These are phyloP conservation scores for Nitzschia palea DNA, from an alignment of 108 stramenopile species.

Conservation along the genomic window DNA sequence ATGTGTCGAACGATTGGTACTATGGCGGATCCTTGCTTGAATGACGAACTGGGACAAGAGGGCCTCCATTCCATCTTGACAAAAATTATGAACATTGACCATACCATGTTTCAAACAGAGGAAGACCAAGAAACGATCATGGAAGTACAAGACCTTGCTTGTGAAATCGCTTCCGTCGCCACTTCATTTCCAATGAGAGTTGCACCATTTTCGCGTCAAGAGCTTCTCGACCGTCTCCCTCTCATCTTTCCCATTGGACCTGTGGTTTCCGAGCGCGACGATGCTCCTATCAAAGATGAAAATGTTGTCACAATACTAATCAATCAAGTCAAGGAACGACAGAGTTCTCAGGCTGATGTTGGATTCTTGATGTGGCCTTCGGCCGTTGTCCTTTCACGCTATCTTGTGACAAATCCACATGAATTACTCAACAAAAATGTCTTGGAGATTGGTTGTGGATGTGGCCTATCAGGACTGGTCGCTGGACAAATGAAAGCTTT, in stretches of 20 bases:
- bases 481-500: constrained; percentile 49
- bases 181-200: constrained; percentile 38
- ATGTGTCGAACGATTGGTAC: not conserved
- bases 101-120: constrained; percentile 31
- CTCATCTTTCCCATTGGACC: constrained; percentile 46
- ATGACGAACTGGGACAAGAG: constrained; percentile 61
- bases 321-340: constrained; percentile 68
- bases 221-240: constrained; percentile 59
- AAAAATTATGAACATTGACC: constrained; percentile 36
- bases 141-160: constrained; percentile 74
- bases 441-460: constrained; percentile 76
- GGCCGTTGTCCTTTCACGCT: constrained; percentile 72
- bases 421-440: constrained; percentile 19
- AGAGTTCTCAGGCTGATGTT: constrained; percentile 78
- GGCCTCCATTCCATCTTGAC: constrained; percentile 52
- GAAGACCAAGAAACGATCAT: constrained; percentile 63
- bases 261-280: not conserved
- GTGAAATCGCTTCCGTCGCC: constrained; percentile 51
- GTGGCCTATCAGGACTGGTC: constrained; percentile 72
- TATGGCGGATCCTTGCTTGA: constrained; percentile 53
- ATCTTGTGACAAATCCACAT: constrained; percentile 54
- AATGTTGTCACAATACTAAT: constrained; percentile 49
- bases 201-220: constrained; percentile 55
- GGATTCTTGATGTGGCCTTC: constrained; percentile 91
- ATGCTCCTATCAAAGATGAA: not conserved